phyloP scores from a whole-genome alignment of 768 basidiomycete species.

The Filobasidium floriforme region DNA sequence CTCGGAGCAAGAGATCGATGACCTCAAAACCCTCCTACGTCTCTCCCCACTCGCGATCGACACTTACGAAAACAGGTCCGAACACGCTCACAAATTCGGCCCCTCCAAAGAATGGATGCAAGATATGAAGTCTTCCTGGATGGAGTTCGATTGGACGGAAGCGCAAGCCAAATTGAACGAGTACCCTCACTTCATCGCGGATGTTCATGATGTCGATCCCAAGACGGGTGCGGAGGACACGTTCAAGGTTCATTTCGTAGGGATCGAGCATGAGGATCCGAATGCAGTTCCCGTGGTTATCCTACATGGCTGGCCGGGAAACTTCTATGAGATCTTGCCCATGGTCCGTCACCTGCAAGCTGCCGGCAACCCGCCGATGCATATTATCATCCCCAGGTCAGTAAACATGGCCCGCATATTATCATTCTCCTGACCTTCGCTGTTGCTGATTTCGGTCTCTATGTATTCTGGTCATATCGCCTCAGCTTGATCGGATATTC shows the following conservation, averaged over 20 bases:
- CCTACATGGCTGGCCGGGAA: conserved; percentile 21
- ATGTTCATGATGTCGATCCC: conserved; percentile 9
- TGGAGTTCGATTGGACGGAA: conserved; percentile 11
- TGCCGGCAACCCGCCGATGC: conserved; percentile 23
- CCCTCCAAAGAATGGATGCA: conserved; percentile 11
- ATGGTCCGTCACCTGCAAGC: conserved; percentile 21
- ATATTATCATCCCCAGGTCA: conserved; percentile 26
- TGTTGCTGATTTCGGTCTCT: no score
- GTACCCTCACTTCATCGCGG: conserved; percentile 16
- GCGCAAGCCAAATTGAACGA: conserved; percentile 14
- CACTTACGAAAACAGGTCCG: conserved; percentile 13
- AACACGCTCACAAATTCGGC: conserved; percentile 6
- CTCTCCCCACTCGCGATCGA: conserved; percentile 15
- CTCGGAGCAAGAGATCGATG: conserved; percentile 11
- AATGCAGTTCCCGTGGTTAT: conserved; percentile 18
- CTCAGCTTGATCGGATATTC: conserved; percentile 35
- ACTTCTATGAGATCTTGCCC: conserved; percentile 30
- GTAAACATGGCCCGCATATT: not conserved
- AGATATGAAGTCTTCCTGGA: conserved; percentile 11
- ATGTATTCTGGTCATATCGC: no score
- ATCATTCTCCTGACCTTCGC: not conserved
- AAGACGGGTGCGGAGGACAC: conserved; percentile 15
- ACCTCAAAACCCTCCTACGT: conserved; percentile 21
- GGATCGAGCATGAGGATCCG: not conserved
- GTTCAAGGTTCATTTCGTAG: conserved; percentile 20